Conservation (phyloP, 2,329 filamentous ascomycete species). For the Cadophora sp. region DNA sequence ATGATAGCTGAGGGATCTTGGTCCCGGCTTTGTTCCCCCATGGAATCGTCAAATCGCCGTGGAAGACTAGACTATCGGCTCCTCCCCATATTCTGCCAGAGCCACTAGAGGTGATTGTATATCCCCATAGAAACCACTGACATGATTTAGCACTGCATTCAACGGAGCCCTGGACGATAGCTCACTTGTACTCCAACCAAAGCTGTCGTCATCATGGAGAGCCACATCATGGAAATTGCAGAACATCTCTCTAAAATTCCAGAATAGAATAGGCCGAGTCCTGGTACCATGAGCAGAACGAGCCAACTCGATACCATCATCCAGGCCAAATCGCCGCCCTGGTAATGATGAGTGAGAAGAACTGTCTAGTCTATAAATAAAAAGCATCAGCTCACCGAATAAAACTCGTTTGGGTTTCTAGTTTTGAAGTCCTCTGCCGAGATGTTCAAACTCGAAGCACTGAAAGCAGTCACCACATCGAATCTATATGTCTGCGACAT, state of each 20-base stretch:
- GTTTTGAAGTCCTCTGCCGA: constrained; percentile 9
- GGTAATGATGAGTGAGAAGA: not conserved
- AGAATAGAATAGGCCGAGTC: constrained; percentile 21
- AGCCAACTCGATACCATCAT: constrained; percentile 18
- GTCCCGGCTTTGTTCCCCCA: constrained; percentile 14
- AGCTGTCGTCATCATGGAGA: constrained; percentile 21
- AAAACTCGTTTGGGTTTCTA: constrained; percentile 21
- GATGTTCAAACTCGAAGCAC: constrained; percentile 11
- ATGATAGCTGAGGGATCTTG: constrained; percentile 79
- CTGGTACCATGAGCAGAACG: constrained; percentile 20
- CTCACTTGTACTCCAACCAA: constrained; percentile 18
- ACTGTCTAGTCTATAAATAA: not conserved
- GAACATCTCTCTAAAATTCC: constrained; percentile 21
- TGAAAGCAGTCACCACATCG: constrained; percentile 3
- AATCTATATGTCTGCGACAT: constrained; percentile 17
- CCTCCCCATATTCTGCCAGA: constrained; percentile 13
- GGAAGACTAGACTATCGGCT: not conserved
- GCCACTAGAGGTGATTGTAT: constrained; percentile 17
- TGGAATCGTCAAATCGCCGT: constrained; percentile 14
- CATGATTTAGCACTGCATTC: not conserved
- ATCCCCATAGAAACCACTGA: constrained; percentile 22
- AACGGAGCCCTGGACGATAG: not conserved
- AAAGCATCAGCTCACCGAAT: constrained; percentile 7
- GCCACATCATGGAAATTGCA: constrained; percentile 23
- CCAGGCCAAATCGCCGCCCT: constrained; percentile 21